Percentiles rank a stretch among this genome's conserved stretches.
Conservation (phyloP, 768 basidiomycete species). For the Phylloporus sp. region DNA sequence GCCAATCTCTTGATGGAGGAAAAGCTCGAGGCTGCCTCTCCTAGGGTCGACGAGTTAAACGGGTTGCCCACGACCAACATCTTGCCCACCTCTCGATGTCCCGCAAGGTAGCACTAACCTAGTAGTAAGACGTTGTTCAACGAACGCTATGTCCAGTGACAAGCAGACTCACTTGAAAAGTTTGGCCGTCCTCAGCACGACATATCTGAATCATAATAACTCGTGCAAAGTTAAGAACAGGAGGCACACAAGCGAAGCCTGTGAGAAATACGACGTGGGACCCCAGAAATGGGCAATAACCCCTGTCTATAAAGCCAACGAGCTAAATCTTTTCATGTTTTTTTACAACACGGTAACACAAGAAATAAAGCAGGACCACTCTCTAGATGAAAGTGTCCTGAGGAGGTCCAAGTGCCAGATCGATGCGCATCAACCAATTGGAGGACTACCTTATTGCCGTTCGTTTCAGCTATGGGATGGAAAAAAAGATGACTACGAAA, state of each 20-base stretch:
- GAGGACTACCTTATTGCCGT: no score
- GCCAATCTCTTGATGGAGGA: slow-evolving; percentile 67
- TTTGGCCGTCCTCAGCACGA: slow-evolving; percentile 59
- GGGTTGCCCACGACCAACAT: background rate
- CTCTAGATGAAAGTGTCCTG: no score
- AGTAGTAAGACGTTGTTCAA: background rate
- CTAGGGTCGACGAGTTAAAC: slow-evolving; percentile 33
- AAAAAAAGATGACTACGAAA: background rate
- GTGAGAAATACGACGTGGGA: slow-evolving; percentile 18
- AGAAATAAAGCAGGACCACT: no score
- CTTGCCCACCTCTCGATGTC: slow-evolving; percentile 65
- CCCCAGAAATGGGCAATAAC: slow-evolving; percentile 17
- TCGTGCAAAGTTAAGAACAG: slow-evolving; percentile 9
- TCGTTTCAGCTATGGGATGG: no score
- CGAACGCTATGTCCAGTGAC: background rate
- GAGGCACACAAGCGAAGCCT: background rate
- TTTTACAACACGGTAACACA: no score
- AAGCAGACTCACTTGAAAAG: slow-evolving; percentile 45
- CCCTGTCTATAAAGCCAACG: no score
- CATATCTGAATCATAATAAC: slow-evolving; percentile 56
- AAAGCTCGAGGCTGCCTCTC: slow-evolving; percentile 61
- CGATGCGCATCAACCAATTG: no score
- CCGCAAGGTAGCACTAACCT: slow-evolving; percentile 59
- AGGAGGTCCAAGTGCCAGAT: no score
- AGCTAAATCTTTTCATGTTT: no score